Evolutionary conservation across 345 rosid species (phyloP).

Genomic region (Cochlearia excelsa): DNA sequence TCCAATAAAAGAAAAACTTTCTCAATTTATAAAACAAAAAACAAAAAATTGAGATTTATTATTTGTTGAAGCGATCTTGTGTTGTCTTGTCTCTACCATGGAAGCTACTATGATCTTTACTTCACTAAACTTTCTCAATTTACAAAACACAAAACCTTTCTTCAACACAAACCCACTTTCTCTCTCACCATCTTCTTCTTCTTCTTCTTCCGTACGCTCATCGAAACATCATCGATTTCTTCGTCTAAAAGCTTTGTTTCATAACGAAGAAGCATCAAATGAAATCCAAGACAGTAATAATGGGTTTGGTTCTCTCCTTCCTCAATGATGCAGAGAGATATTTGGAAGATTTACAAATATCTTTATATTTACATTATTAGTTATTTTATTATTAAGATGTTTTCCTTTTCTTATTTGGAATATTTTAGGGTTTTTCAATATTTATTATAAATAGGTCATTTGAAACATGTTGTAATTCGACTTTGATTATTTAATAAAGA

Average conservation of each 20-base stretch:
- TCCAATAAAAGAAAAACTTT: too few species aligned
- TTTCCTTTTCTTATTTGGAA: too few species aligned
- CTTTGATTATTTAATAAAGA: too few species aligned
- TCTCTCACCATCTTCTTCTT: conserved; percentile 36
- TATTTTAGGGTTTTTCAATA: too few species aligned
- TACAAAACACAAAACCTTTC: conserved; percentile 39
- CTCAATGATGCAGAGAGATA: too few species aligned
- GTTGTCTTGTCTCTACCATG: too few species aligned
- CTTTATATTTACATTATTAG: too few species aligned
- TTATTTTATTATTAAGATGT: too few species aligned
- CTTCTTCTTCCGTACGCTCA: conserved; percentile 20
- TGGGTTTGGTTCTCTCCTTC: conserved; percentile 45
- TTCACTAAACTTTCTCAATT: conserved; percentile 36
- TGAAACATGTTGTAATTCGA: too few species aligned
- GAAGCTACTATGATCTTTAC: conserved; percentile 39
- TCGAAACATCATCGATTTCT: conserved; percentile 38
- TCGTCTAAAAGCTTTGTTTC: conserved; percentile 43
- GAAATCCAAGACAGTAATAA: conserved; percentile 43
- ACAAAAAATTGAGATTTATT: background rate
- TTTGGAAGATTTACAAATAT: too few species aligned
- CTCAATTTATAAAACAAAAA: too few species aligned
- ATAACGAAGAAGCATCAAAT: conserved; percentile 42
- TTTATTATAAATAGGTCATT: too few species aligned
- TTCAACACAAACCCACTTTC: conserved; percentile 32
- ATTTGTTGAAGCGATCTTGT: conserved; percentile 9